Conservation (phyloP, 441 rosid genomes). For the Gossypium schwendimanii region DNA sequence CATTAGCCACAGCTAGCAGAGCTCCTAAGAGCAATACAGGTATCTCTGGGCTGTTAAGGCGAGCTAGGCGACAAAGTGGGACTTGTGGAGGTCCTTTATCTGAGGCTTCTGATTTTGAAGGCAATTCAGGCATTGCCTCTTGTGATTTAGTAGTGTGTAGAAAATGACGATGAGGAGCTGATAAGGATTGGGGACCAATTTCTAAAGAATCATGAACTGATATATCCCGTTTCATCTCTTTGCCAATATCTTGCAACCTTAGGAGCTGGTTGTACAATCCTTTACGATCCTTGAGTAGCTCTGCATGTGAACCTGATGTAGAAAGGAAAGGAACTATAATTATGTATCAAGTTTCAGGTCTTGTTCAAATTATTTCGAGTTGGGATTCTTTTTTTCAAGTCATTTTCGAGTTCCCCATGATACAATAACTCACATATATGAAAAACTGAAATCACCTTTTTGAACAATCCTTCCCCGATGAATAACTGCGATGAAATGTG, state of each 20-base stretch:
- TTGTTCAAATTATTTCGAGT: not conserved
- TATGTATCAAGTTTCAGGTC: not conserved
- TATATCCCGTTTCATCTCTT: slow-evolving; percentile 22
- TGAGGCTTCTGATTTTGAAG: slow-evolving; percentile 13
- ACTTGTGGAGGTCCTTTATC: slow-evolving; percentile 26
- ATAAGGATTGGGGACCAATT: slow-evolving; percentile 26
- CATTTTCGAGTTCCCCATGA: too few relatives aligned
- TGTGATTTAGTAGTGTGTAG: slow-evolving; percentile 4
- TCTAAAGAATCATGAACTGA: slow-evolving; percentile 19
- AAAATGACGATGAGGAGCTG: slow-evolving; percentile 38
- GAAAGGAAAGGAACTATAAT: not conserved
- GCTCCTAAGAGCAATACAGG: slow-evolving; percentile 48
- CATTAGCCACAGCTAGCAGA: slow-evolving; percentile 40
- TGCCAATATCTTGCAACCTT: slow-evolving; percentile 41
- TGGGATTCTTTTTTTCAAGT: too few relatives aligned
- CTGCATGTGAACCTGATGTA: slow-evolving; percentile 51
- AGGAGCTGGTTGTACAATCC: slow-evolving; percentile 62
- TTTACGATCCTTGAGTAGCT: slow-evolving; percentile 49
- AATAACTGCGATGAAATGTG: slow-evolving; percentile 59
- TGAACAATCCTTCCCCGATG: slow-evolving; percentile 55
- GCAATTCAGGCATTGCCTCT: not conserved
- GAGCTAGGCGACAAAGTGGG: slow-evolving; percentile 46
- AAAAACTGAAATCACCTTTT: slow-evolving; percentile 35
- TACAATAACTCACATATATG: too few relatives aligned
- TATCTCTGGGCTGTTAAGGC: slow-evolving; percentile 60